These are phyloP conservation scores for Spirogloea muscicola DNA, from an alignment of 139 green algal genomes.

Conservation along the genomic window DNA sequence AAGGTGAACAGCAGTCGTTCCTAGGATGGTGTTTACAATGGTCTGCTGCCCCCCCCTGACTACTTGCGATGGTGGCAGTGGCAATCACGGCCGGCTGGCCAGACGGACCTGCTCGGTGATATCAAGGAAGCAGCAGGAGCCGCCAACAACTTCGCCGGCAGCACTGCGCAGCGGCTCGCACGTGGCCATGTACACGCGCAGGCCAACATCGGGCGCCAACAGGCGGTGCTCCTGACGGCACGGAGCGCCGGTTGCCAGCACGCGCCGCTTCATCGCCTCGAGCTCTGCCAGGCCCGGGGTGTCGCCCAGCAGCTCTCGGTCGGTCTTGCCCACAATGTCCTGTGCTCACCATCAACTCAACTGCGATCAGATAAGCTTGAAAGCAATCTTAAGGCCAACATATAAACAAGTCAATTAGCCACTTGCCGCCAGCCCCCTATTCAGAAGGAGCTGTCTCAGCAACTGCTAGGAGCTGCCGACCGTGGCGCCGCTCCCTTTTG, in stretches of 20 bases:
- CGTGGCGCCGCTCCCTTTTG: neutral
- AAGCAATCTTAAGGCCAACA: neutral
- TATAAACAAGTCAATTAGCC: neutral
- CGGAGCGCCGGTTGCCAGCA: neutral
- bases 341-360: too few relatives aligned
- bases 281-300: neutral
- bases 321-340: neutral
- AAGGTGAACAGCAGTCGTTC: neutral
- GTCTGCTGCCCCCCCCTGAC: neutral
- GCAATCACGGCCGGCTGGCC: neutral
- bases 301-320: neutral
- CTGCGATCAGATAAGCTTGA: neutral
- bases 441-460: neutral
- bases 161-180: neutral
- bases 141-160: neutral
- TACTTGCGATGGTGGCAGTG: neutral
- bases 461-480: neutral
- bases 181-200: neutral
- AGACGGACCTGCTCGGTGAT: conserved; percentile 4
- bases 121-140: neutral
- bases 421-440: too few relatives aligned
- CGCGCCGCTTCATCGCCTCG: neutral
- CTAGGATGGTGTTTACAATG: neutral
- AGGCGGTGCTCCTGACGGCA: neutral
- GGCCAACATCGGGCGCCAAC: neutral